Evolutionary conservation across 768 basidiomycete species (phyloP).

Genomic region (Paxillus involutus): DNA sequence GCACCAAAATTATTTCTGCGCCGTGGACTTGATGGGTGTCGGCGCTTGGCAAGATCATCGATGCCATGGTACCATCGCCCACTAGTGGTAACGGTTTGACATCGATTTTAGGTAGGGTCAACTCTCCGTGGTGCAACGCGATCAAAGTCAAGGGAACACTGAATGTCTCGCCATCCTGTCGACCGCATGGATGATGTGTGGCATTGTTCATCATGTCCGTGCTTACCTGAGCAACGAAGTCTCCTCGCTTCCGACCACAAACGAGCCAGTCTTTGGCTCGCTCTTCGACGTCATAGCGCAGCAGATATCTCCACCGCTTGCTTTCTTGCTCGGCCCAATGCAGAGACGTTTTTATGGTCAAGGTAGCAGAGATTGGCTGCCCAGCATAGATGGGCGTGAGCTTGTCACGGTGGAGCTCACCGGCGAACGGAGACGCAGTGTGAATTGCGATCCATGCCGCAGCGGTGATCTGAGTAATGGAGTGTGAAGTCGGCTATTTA

Average conservation of each 20-base stretch:
- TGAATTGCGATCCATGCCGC: constrained; percentile 52
- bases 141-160: constrained; percentile 74
- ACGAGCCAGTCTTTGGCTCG: constrained; percentile 85
- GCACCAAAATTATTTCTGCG: constrained; percentile 75
- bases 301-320: constrained; percentile 44
- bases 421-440: constrained; percentile 41
- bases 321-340: constrained; percentile 64
- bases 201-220: not conserved
- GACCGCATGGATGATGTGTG: constrained; percentile 3
- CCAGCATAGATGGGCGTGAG: constrained; percentile 71
- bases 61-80: constrained; percentile 55
- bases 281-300: constrained; percentile 84
- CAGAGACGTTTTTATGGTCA: constrained; percentile 72
- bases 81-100: constrained; percentile 59
- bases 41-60: constrained; percentile 56
- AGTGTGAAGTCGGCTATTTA: constrained; percentile 4
- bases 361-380: constrained; percentile 71
- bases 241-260: constrained; percentile 84
- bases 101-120: constrained; percentile 71
- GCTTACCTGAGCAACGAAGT: constrained; percentile 71
- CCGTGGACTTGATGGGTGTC: constrained; percentile 88
- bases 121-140: constrained; percentile 80
- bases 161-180: constrained; percentile 61
- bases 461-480: constrained; percentile 57
- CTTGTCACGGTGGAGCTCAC: constrained; percentile 25